These are phyloP conservation scores for Coniochaeta pulveracea DNA, from an alignment of 2,329 filamentous ascomycete species.

Conservation along the genomic window DNA sequence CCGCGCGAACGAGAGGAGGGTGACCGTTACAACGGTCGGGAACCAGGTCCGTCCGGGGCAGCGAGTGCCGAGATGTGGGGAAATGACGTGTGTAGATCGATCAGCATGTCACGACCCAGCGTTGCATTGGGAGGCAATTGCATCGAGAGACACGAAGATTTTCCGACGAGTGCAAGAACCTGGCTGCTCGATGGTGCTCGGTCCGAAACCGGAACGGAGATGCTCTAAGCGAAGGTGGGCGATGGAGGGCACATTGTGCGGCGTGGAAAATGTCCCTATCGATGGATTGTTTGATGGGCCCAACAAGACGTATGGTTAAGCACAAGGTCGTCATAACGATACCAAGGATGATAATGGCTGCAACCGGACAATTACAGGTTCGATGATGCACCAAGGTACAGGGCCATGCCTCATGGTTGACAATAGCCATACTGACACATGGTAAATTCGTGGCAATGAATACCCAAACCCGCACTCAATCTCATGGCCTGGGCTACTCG, in stretches of 20 bases:
- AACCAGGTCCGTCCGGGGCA: background rate
- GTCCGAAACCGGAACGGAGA: background rate
- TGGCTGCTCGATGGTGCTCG: background rate
- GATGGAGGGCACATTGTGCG: too few relatives aligned
- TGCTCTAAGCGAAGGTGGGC: too few relatives aligned
- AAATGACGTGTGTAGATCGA: background rate
- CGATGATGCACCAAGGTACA: too few relatives aligned
- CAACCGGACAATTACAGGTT: too few relatives aligned
- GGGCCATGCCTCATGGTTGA: too few relatives aligned
- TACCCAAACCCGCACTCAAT: background rate
- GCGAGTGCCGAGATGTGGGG: conserved; percentile 1
- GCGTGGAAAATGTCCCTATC: too few relatives aligned
- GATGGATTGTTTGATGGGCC: too few relatives aligned
- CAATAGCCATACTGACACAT: background rate
- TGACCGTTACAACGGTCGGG: conserved; percentile 1
- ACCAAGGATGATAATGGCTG: too few relatives aligned
- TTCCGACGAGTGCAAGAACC: background rate
- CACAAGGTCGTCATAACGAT: too few relatives aligned
- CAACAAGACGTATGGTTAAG: too few relatives aligned
- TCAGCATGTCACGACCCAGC: background rate
- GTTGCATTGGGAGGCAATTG: background rate
- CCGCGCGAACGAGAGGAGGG: background rate
- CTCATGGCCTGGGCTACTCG: background rate
- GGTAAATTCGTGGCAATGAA: background rate
- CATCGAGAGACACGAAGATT: background rate